Evolutionary conservation across 495 filamentous ascomycete genomes (phyloP), one percentile per base, ranked within the genome.

Genomic region (Pseudevernia furfuracea): DNA sequence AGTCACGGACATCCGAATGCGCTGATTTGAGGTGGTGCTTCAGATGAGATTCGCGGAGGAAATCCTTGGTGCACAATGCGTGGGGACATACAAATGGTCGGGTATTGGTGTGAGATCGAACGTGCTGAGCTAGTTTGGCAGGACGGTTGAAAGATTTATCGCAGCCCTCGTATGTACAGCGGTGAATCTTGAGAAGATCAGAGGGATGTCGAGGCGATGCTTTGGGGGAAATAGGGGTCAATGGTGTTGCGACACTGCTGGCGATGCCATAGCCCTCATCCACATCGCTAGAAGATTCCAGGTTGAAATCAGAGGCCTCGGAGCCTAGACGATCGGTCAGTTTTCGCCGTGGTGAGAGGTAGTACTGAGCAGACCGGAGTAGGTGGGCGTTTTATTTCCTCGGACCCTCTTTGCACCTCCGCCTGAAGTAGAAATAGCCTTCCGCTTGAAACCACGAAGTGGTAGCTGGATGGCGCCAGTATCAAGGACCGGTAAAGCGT

Each of bases 121-220:
- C 70, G 70, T 96, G 92, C 53, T 88, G 82, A n/a, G 85, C 79
- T 3, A 96, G 81, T 41, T 89, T 83, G n/a, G 83, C 85, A 3
- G 89, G 91, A 1, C 92, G 85, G 73, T 94, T 93, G 82, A 92
- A 96, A n/a, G 86, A 83, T 74, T 91, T 92, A 32, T 74, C 71
- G 71, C 92, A 96, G 44, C 81, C 84, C 23, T 85, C 80, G 67
- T 82, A 83, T 5, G 84, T 81, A 74, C 92, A 96, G 48, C 72
- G 74, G 68, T 87, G 84, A 28, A 82, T 90, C 76, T 93, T 94
- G 58, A 84, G 78, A 12, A 64, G 52, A 63, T 90, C 84, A 6
- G 86, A 89, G 39, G 87, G 87, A 69, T 80, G 82, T 9, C 64
- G 66, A 57, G 67, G 70, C 15, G 69, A 71, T 62, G 66, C 37